Percentiles rank a stretch among this genome's conserved stretches.
Conservation (phyloP, 768 basidiomycete species). For the Russula vinacea region DNA sequence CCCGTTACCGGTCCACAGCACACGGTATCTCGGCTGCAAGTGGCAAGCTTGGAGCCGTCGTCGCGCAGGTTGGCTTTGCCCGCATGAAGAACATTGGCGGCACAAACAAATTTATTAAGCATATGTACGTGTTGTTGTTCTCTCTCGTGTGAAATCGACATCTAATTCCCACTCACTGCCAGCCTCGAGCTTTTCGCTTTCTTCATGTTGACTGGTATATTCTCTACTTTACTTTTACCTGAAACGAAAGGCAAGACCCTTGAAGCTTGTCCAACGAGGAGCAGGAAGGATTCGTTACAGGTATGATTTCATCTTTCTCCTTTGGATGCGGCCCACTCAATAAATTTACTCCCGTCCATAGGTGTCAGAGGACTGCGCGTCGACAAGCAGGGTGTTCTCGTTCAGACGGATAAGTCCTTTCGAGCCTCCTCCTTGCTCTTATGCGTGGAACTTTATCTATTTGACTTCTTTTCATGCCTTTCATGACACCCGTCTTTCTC, state of each 20-base stretch:
- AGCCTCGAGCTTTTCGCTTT: slow-evolving; percentile 79
- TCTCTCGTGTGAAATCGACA: background rate
- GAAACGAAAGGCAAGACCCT: slow-evolving; percentile 69
- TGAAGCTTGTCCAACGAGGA: slow-evolving; percentile 74
- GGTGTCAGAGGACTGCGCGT: slow-evolving; percentile 17
- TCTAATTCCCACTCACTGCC: slow-evolving; percentile 32
- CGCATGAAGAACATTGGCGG: slow-evolving; percentile 69
- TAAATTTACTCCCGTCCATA: background rate
- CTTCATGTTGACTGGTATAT: slow-evolving; percentile 83
- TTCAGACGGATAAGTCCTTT: background rate
- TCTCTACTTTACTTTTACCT: slow-evolving; percentile 75
- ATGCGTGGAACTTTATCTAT: background rate
- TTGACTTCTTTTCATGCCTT: slow-evolving; percentile 5
- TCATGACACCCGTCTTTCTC: slow-evolving; percentile 7
- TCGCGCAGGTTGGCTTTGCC: slow-evolving; percentile 75
- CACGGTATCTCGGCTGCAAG: slow-evolving; percentile 82
- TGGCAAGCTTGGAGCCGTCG: slow-evolving; percentile 80
- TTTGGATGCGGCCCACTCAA: background rate
- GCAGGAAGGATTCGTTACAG: slow-evolving; percentile 56
- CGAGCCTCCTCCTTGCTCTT: background rate
- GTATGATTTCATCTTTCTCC: slow-evolving; percentile 23
- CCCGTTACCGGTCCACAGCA: slow-evolving; percentile 80
- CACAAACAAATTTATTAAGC: slow-evolving; percentile 54
- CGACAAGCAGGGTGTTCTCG: slow-evolving; percentile 21
- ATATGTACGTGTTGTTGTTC: slow-evolving; percentile 53